Base-by-base conservation (phyloP, 768 basidiomycete genomes). In the Boletellus ananas region DNA sequence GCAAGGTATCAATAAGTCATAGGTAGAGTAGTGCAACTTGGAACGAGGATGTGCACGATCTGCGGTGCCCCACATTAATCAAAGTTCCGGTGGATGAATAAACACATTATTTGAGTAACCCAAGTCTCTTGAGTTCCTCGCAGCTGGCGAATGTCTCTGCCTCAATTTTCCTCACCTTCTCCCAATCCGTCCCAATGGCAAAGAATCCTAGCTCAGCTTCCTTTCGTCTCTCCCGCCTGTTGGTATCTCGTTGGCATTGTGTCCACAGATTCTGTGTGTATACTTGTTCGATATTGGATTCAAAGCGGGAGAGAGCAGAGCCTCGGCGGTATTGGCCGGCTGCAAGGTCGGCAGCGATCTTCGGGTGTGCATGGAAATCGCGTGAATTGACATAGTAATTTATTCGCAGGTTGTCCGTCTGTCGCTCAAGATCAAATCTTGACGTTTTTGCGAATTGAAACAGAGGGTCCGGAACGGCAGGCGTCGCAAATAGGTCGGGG, bases 181-280 rank as follows among this genome's bases (percentile, higher is more conserved):
- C 86, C 88, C 90, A 92, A 64, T 98, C 89, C 11, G 92, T 89
- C 27, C 93, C 90, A 47, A 96, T 73, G 6, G 94, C 95, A 66
- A 97, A 94, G 54, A 96, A 68, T 5, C 95, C 95, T 34, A 89
- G 69, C 59, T 92, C 86, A 9, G 79, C 76, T 45, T 94, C 86
- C 62, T 85, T 85, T 52, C 75, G 70, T 52, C 84, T 82, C 60
- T 87, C 78, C 64, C 84, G 85, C 50, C 73, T 65, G 57, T 91
- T 84, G 43, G 81, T 51, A 37, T 83, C 85, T 6, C 76, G 74
- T 57, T 86, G 83, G 67, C 95, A 98, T 59, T 82, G 75, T 29
- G 74, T 63, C 57, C 84, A 87, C 49, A 93, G 70, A 46, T 80
- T 78, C 54, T 83, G 79, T 2, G 85, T 85, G 66, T 87, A 96